Percentiles rank a stretch among this genome's conserved stretches.
Evolutionary conservation across 1,139 yeast species (phyloP).

Genomic region (Zygoascus hellenicus): DNA sequence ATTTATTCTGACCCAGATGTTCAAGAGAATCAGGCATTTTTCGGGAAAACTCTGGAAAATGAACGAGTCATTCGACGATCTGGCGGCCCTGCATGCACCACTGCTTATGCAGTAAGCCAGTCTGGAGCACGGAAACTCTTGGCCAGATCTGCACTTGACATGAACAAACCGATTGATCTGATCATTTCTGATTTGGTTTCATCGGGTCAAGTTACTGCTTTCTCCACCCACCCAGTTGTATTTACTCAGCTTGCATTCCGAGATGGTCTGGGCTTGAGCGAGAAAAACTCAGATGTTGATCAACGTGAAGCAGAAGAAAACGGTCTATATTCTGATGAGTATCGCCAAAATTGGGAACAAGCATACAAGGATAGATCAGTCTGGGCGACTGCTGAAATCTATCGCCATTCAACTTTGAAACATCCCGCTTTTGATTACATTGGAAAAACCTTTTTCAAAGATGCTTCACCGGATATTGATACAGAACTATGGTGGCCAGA

Average conservation of each 20-base stretch:
- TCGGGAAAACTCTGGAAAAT: conserved; percentile 1
- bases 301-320: conserved; percentile 1
- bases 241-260: conserved; percentile 18
- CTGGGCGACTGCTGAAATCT: conserved; percentile 8
- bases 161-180: conserved; percentile 18
- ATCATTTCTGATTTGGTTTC: conserved; percentile 15
- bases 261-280: conserved; percentile 17
- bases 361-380: conserved; percentile 6
- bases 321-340: neutral
- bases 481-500: conserved; percentile 8
- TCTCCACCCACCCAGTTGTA: conserved; percentile 16
- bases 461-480: neutral
- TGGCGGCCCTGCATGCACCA: conserved; percentile 17
- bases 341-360: conserved; percentile 6
- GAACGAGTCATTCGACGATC: conserved; percentile 14
- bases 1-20: conserved; percentile 14
- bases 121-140: conserved; percentile 19
- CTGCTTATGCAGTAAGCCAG: conserved; percentile 20
- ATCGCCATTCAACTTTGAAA: conserved; percentile 4
- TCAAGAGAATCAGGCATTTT: conserved; percentile 10
- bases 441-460: neutral
- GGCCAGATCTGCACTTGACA: conserved; percentile 16
- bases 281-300: conserved; percentile 16
- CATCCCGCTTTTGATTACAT: conserved; percentile 9
- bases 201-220: conserved; percentile 12